Conservation (phyloP, 2,329 filamentous ascomycete species). For the Huntiella omanensis region DNA sequence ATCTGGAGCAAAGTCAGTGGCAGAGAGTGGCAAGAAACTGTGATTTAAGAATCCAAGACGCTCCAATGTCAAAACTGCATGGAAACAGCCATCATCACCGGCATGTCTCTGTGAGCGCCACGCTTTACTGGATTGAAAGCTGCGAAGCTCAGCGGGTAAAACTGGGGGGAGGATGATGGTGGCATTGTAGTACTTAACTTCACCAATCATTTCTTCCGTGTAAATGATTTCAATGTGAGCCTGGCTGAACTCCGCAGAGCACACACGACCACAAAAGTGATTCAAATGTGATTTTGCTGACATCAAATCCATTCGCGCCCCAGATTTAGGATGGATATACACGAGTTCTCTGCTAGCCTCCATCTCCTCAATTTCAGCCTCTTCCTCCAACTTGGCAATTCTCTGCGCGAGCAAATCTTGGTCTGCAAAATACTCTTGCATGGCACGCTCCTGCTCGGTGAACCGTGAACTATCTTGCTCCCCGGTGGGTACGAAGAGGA, state of each 20-base stretch:
- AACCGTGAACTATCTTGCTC: slow-evolving; percentile 23
- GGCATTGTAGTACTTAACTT: slow-evolving; percentile 24
- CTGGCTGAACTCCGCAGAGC: slow-evolving; percentile 40
- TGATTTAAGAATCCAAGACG: slow-evolving; percentile 55
- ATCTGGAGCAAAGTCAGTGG: slow-evolving; percentile 19
- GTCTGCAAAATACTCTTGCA: slow-evolving; percentile 51
- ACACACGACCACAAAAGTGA: slow-evolving; percentile 57
- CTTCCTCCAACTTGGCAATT: slow-evolving; percentile 29
- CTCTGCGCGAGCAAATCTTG: slow-evolving; percentile 33
- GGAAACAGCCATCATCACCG: slow-evolving; percentile 64
- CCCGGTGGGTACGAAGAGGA: slow-evolving; percentile 22
- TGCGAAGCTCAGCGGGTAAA: slow-evolving; percentile 30
- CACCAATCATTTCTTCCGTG: slow-evolving; percentile 17
- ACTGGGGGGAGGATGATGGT: slow-evolving; percentile 53
- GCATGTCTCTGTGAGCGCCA: slow-evolving; percentile 60
- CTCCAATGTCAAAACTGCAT: slow-evolving; percentile 56
- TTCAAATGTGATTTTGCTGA: slow-evolving; percentile 59
- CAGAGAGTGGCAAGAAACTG: slow-evolving; percentile 48
- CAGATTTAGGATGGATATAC: slow-evolving; percentile 24
- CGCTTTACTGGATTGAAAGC: slow-evolving; percentile 31
- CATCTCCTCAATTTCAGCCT: slow-evolving; percentile 12
- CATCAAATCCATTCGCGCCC: slow-evolving; percentile 51
- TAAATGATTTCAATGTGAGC: slow-evolving; percentile 49
- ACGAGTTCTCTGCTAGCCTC: slow-evolving; percentile 13
- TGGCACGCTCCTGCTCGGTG: slow-evolving; percentile 46